Conservation (phyloP, 305 asterid species). For the Solanum chacoense region DNA sequence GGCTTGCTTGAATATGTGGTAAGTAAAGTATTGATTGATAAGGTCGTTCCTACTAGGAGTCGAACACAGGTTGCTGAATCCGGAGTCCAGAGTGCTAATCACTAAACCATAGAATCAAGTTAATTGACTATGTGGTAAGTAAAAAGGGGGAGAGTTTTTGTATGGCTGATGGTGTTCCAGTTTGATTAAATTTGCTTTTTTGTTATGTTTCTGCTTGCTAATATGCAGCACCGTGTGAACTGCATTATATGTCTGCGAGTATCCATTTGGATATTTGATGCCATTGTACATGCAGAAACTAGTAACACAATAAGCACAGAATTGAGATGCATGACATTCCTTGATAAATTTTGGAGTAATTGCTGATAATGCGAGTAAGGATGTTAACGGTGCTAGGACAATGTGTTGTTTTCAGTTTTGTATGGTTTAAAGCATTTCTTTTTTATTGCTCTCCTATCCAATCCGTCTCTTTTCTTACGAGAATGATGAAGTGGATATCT, state of each 20-base stretch:
- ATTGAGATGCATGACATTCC: not conserved
- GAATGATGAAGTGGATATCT: not conserved
- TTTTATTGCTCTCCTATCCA: not conserved
- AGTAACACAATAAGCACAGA: no score
- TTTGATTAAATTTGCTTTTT: no score
- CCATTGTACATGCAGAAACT: no score
- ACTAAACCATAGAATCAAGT: constrained; percentile 84
- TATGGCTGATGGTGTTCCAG: no score
- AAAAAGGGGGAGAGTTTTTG: no score
- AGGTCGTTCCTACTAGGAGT: constrained; percentile 92
- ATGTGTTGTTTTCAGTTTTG: not conserved
- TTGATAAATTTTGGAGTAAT: not conserved
- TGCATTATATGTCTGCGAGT: no score
- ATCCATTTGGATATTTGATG: no score
- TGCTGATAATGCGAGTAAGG: not conserved
- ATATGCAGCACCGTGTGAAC: no score
- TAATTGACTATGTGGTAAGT: not conserved
- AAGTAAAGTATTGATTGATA: not conserved
- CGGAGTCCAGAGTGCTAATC: constrained; percentile 99
- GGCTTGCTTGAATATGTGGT: not conserved
- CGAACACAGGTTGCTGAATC: constrained; percentile 99
- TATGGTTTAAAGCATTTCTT: not conserved
- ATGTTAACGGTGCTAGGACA: not conserved
- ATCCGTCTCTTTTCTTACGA: not conserved
- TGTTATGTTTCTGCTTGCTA: no score